These are phyloP conservation scores for Hamamelis virginiana DNA, from an alignment of 164 flowering plant species.

Conservation along the genomic window DNA sequence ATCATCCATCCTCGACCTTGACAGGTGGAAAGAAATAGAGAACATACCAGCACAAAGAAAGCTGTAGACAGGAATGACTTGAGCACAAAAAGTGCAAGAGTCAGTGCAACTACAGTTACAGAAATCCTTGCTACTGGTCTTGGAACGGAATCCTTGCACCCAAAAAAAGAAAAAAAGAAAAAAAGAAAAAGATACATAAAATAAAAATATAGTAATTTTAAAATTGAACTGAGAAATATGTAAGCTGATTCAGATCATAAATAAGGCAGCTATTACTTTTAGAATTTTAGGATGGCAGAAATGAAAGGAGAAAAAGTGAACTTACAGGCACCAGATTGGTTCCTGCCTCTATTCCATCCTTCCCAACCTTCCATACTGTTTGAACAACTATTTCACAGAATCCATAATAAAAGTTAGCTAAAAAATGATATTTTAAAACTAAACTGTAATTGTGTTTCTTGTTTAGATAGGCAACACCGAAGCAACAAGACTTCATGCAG, in stretches of 20 bases:
- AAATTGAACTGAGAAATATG: neutral
- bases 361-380: constrained; percentile 73
- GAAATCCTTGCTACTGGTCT: constrained; percentile 79
- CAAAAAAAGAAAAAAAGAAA: constrained; percentile 8
- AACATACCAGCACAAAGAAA: constrained; percentile 77
- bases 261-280: neutral
- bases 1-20: neutral
- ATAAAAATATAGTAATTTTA: neutral
- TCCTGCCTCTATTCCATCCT: constrained; percentile 91
- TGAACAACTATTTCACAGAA: constrained; percentile 50
- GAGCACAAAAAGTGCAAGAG: constrained; percentile 58
- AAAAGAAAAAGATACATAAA: neutral
- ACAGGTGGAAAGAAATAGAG: neutral
- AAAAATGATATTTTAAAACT: neutral
- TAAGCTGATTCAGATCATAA: neutral
- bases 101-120: constrained; percentile 43
- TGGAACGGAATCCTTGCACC: constrained; percentile 66
- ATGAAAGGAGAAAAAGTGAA: constrained; percentile 1
- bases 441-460: neutral
- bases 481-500: constrained; percentile 2
- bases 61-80: constrained; percentile 84
- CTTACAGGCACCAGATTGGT: constrained; percentile 86
- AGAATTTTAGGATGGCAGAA: neutral
- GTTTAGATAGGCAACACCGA: neutral
- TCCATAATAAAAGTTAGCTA: constrained; percentile 14